A percentile compares a stretch with the other conserved stretches of the same genome.
Conservation (phyloP, 768 basidiomycete genomes). For the Leccinellum rugosiceps region DNA sequence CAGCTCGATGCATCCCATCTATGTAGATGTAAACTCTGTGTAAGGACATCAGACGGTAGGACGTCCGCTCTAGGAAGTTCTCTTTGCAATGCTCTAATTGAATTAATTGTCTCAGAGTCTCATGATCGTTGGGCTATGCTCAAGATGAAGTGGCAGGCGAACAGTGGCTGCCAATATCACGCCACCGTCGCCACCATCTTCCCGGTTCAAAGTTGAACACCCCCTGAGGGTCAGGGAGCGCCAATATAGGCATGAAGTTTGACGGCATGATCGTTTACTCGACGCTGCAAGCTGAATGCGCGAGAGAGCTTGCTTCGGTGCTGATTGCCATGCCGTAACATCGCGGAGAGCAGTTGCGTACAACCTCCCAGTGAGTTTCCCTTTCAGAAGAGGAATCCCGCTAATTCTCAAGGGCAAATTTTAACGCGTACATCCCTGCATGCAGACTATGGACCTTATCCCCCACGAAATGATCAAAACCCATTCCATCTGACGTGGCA, state of each 20-base stretch:
- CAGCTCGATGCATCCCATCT: not conserved
- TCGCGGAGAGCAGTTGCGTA: not conserved
- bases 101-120: not conserved
- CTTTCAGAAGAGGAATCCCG: not conserved
- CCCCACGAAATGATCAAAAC: not conserved
- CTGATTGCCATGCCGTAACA: conserved; percentile 1
- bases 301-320: not conserved
- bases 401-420: not conserved
- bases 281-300: not conserved
- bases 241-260: not conserved
- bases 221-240: not conserved
- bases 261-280: not conserved
- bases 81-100: not conserved
- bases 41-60: not conserved
- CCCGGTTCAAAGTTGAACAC: conserved; percentile 14
- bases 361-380: not conserved
- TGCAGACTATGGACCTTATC: not conserved
- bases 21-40: not conserved
- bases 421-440: not conserved
- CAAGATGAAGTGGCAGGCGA: not conserved
- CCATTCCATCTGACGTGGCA: not conserved
- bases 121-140: not conserved
- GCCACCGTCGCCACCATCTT: not conserved
- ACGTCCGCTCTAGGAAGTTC: not conserved
- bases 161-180: not conserved